These are phyloP conservation scores for Fistulinella cinereoalba DNA, from an alignment of 1,284 basidiomycete genomes.

Conservation along the genomic window DNA sequence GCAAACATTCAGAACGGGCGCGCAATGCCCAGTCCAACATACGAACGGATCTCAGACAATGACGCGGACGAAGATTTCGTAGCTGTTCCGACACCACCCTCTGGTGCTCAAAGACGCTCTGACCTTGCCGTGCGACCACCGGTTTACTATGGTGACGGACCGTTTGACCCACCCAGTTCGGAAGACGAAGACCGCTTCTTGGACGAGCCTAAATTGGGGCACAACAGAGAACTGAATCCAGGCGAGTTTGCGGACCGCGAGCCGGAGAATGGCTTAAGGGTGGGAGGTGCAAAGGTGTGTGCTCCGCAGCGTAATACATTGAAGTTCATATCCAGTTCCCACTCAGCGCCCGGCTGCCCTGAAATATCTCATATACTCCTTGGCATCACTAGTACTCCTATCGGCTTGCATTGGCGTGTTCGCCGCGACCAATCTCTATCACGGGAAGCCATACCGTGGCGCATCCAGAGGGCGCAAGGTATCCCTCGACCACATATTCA, in stretches of 20 bases:
- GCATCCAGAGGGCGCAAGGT: slow-evolving; percentile 62
- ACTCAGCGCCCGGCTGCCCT: slow-evolving; percentile 47
- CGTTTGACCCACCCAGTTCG: slow-evolving; percentile 69
- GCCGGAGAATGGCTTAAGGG: slow-evolving; percentile 35
- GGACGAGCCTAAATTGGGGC: slow-evolving; percentile 32
- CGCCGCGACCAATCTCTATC: slow-evolving; percentile 63
- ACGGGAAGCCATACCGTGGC: slow-evolving; percentile 49
- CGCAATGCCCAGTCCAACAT: slow-evolving; percentile 25
- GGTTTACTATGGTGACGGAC: slow-evolving; percentile 66
- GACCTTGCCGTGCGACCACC: slow-evolving; percentile 36
- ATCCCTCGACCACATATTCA: slow-evolving; percentile 86
- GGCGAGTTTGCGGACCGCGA: slow-evolving; percentile 22
- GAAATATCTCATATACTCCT: slow-evolving; percentile 51
- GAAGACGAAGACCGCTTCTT: slow-evolving; percentile 55
- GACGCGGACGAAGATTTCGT: slow-evolving; percentile 22
- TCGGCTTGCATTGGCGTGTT: slow-evolving; percentile 65
- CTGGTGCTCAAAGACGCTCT: background rate
- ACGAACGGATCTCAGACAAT: slow-evolving; percentile 24
- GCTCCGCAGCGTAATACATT: background rate
- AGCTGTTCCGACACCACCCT: slow-evolving; percentile 1
- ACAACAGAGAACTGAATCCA: slow-evolving; percentile 26
- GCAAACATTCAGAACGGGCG: slow-evolving; percentile 2
- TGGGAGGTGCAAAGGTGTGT: slow-evolving; percentile 39
- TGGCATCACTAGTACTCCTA: slow-evolving; percentile 52
- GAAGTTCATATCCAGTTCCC: slow-evolving; percentile 6